These are phyloP conservation scores for Zalerion maritima DNA, from an alignment of 495 filamentous ascomycete species.

Conservation along the genomic window DNA sequence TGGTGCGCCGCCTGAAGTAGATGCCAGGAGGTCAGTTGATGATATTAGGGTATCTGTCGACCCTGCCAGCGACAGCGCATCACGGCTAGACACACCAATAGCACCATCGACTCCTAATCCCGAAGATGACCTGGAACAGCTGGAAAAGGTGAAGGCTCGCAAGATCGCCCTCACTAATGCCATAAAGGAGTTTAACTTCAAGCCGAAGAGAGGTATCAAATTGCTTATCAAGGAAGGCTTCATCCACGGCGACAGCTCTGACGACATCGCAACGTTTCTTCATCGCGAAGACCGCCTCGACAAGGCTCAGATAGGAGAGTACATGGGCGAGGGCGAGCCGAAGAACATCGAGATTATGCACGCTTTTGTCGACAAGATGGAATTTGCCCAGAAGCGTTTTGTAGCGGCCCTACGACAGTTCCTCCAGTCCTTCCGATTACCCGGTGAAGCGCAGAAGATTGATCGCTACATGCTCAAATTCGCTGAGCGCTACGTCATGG, in stretches of 20 bases:
- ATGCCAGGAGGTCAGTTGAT: slow-evolving; percentile 52
- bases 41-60: slow-evolving; percentile 75
- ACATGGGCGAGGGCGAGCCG: slow-evolving; percentile 81
- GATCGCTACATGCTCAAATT: slow-evolving; percentile 99
- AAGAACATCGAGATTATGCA: slow-evolving; percentile 97
- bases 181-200: slow-evolving; percentile 92
- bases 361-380: slow-evolving; percentile 90
- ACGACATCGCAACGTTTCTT: slow-evolving; percentile 78
- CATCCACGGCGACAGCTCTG: slow-evolving; percentile 56
- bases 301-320: slow-evolving; percentile 87
- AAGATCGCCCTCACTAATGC: slow-evolving; percentile 86
- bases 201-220: slow-evolving; percentile 90
- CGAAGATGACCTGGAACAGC: slow-evolving; percentile 79
- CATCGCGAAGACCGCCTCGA: slow-evolving; percentile 60
- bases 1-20: slow-evolving; percentile 30
- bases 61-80: slow-evolving; percentile 34
- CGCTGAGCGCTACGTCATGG: slow-evolving; percentile 83
- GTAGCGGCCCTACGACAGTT: slow-evolving; percentile 85
- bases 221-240: slow-evolving; percentile 69
- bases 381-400: slow-evolving; percentile 85
- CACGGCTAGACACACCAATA: slow-evolving; percentile 45
- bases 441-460: slow-evolving; percentile 97
- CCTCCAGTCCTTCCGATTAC: slow-evolving; percentile 85
- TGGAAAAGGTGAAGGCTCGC: slow-evolving; percentile 83
- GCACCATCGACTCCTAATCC: slow-evolving; percentile 57